Evolutionary conservation across 2,329 filamentous ascomycete genomes (phyloP).

Genomic region (Trichophyton verrucosum): DNA sequence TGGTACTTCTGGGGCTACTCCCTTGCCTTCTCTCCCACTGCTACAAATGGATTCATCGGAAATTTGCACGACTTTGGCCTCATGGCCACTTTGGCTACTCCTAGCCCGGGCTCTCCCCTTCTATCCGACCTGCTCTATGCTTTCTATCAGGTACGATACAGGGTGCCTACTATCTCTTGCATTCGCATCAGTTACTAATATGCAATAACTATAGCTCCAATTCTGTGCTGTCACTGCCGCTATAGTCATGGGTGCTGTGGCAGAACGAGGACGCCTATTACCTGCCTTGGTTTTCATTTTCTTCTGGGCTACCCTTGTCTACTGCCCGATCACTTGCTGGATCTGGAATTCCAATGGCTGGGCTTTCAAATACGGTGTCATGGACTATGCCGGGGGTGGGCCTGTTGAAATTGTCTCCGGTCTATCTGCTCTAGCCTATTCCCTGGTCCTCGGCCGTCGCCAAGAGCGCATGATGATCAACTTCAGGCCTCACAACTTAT

Average conservation of each 20-base stretch:
- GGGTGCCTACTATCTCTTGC: neutral
- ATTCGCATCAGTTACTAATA: neutral
- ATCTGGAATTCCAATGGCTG: constrained; percentile 92
- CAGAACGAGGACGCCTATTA: constrained; percentile 83
- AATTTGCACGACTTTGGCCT: constrained; percentile 82
- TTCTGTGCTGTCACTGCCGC: constrained; percentile 89
- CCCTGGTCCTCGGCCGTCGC: constrained; percentile 84
- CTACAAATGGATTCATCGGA: constrained; percentile 82
- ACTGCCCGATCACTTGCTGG: constrained; percentile 95
- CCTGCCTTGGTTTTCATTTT: constrained; percentile 93
- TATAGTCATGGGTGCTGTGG: constrained; percentile 82
- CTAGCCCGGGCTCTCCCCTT: constrained; percentile 78
- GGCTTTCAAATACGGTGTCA: constrained; percentile 78
- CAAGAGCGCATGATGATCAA: constrained; percentile 99
- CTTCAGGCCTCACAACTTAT: constrained; percentile 98
- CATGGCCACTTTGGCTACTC: constrained; percentile 65
- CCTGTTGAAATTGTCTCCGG: constrained; percentile 96
- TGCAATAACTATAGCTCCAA: constrained; percentile 57
- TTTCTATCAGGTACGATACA: constrained; percentile 63
- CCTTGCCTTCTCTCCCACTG: constrained; percentile 71
- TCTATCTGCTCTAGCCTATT: constrained; percentile 86
- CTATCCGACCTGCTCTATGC: constrained; percentile 84
- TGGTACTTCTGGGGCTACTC: constrained; percentile 99
- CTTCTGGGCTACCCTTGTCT: constrained; percentile 92
- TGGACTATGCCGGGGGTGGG: constrained; percentile 92